These are phyloP conservation scores for Rosa chinensis DNA, from an alignment of 306 rosid genomes.

Conservation along the genomic window DNA sequence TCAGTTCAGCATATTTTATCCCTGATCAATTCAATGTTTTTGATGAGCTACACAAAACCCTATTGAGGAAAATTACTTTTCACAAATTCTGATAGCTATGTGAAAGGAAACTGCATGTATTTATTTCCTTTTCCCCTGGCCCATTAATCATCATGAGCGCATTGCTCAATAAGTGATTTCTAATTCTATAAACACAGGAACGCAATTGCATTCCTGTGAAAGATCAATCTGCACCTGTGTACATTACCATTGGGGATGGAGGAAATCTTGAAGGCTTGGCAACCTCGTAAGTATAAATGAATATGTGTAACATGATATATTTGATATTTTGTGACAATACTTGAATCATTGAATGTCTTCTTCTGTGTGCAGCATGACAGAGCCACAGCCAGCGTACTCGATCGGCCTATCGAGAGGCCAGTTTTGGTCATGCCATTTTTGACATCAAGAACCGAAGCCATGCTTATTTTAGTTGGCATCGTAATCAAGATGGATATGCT, in stretches of 20 bases:
- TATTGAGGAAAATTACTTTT: not conserved
- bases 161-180: not conserved
- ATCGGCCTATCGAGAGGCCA: slow-evolving; percentile 63
- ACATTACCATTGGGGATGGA: slow-evolving; percentile 80
- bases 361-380: slow-evolving; percentile 51
- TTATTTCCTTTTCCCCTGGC: not conserved
- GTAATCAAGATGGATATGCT: slow-evolving; percentile 58
- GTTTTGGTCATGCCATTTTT: slow-evolving; percentile 73
- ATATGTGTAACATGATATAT: not conserved
- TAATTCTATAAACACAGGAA: slow-evolving; percentile 34
- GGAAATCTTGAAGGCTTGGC: slow-evolving; percentile 80
- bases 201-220: slow-evolving; percentile 53
- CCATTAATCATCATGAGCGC: not conserved
- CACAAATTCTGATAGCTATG: not conserved
- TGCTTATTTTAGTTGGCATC: slow-evolving; percentile 62
- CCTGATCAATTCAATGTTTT: not conserved
- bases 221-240: slow-evolving; percentile 69
- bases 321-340: not conserved
- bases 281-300: slow-evolving; percentile 43
- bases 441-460: slow-evolving; percentile 72
- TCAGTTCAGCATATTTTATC: not conserved
- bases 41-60: not conserved
- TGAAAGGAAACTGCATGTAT: not conserved
- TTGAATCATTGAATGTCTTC: slow-evolving; percentile 6
- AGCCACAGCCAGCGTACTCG: slow-evolving; percentile 53